Evolutionary conservation across 176 grass and related monocot genomes (phyloP).

Genomic region (Musa schizocarpa): DNA sequence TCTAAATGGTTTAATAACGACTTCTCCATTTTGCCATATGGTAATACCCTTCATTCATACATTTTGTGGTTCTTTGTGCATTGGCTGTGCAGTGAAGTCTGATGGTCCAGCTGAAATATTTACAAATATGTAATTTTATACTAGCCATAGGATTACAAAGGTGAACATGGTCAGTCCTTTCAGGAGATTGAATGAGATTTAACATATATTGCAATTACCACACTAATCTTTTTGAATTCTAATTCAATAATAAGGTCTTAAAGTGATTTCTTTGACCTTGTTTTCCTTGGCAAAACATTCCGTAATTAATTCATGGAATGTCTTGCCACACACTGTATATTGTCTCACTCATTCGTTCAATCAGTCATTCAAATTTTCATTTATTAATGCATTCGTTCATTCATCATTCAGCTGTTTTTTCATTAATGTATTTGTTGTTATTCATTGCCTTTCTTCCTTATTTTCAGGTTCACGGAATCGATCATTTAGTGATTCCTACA

Average conservation of each 20-base stretch:
- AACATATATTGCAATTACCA: too few relatives aligned
- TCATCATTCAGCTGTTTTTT: not conserved
- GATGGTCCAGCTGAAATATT: not conserved
- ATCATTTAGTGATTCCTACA: constrained; percentile 87
- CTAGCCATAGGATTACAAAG: too few relatives aligned
- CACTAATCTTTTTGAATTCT: too few relatives aligned
- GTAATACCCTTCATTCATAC: not conserved
- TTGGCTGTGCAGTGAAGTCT: not conserved
- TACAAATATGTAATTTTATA: too few relatives aligned
- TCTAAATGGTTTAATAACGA: not conserved
- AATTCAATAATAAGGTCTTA: too few relatives aligned
- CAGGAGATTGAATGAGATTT: too few relatives aligned
- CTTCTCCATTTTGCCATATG: not conserved
- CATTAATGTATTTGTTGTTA: not conserved
- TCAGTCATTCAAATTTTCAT: not conserved
- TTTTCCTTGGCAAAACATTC: too few relatives aligned
- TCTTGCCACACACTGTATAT: not conserved
- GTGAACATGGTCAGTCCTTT: too few relatives aligned
- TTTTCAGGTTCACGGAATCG: constrained; percentile 57
- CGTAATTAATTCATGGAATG: too few relatives aligned
- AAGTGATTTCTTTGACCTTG: too few relatives aligned
- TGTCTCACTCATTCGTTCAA: not conserved
- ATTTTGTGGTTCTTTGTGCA: not conserved
- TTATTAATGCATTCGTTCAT: not conserved
- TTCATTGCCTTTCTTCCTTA: constrained; percentile 2